A percentile compares a stretch with the other conserved stretches of the same genome.
Evolutionary conservation across 2,329 filamentous ascomycete genomes (phyloP).

Genomic region (Byssothecium circinans): DNA sequence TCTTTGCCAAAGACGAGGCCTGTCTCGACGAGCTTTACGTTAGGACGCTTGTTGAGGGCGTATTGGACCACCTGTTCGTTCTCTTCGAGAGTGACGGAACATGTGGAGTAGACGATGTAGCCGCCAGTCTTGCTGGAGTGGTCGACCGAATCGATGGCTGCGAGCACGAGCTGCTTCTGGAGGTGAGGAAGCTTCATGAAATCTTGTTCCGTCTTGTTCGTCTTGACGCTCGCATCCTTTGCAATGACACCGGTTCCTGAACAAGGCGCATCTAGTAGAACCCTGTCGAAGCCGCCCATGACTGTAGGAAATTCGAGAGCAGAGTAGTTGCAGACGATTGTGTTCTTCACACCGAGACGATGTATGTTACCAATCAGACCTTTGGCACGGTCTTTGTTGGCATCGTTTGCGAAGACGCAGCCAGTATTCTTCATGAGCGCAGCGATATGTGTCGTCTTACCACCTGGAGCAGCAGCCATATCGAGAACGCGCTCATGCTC

Average conservation of each 20-base stretch:
- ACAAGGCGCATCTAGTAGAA: constrained; percentile 92
- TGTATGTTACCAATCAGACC: constrained; percentile 96
- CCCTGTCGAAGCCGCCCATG: constrained; percentile 93
- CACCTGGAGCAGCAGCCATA: constrained; percentile 93
- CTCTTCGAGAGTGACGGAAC: constrained; percentile 91
- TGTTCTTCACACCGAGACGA: constrained; percentile 89
- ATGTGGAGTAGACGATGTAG: constrained; percentile 96
- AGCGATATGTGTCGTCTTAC: constrained; percentile 95
- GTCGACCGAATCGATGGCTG: constrained; percentile 93
- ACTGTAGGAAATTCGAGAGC: constrained; percentile 91
- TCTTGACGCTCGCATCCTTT: constrained; percentile 96
- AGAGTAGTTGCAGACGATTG: constrained; percentile 93
- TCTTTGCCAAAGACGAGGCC: constrained; percentile 88
- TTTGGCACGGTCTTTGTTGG: constrained; percentile 89
- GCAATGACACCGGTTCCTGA: constrained; percentile 96
- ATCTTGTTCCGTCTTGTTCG: constrained; percentile 94
- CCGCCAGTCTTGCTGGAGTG: constrained; percentile 90
- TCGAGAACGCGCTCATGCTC: constrained; percentile 89
- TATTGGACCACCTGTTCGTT: constrained; percentile 95
- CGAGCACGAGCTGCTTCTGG: constrained; percentile 82
- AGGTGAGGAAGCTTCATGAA: constrained; percentile 88
- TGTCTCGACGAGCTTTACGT: constrained; percentile 90
- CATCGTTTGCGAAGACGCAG: constrained; percentile 93
- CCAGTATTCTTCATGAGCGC: constrained; percentile 98
- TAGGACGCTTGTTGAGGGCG: constrained; percentile 84